Conservation (phyloP, 768 basidiomycete species). For the Hygrophoropsis aurantiaca region DNA sequence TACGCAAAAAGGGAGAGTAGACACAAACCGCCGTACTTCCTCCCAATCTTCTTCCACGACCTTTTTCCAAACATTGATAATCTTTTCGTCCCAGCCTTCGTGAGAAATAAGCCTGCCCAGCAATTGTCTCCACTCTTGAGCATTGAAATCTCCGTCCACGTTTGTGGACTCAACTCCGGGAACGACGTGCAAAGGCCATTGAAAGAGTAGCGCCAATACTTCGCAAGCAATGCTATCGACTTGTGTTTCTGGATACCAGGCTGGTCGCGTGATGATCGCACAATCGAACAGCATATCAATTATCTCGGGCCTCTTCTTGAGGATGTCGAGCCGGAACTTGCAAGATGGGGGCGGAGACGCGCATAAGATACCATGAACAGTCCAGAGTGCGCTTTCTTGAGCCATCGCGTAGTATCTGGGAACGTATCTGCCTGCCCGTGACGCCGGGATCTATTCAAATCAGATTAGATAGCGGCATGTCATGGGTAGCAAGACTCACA, state of each 20-base stretch:
- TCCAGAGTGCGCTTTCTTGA: constrained; percentile 11
- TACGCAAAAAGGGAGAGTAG: not conserved
- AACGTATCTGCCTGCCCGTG: constrained; percentile 16
- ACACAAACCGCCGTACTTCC: constrained; percentile 16
- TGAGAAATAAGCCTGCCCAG: constrained; percentile 20
- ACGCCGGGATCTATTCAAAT: constrained; percentile 1
- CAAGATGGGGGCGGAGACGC: constrained; percentile 3
- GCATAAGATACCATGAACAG: constrained; percentile 11
- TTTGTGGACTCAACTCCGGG: constrained; percentile 16
- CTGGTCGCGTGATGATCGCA: constrained; percentile 16
- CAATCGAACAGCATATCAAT: constrained; percentile 18
- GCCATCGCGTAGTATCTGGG: constrained; percentile 29
- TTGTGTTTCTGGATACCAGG: constrained; percentile 29
- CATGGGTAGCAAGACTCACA: not conserved
- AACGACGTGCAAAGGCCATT: constrained; percentile 12
- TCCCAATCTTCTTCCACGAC: constrained; percentile 23
- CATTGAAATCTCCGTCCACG: constrained; percentile 4
- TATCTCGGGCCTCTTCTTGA: constrained; percentile 11
- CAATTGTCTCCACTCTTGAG: constrained; percentile 22
- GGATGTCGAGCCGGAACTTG: constrained; percentile 11
- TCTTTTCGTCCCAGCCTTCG: constrained; percentile 17
- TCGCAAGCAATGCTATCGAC: constrained; percentile 22
- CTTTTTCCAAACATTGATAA: constrained; percentile 20
- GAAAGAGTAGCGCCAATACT: constrained; percentile 20
- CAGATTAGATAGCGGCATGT: not conserved